Evolutionary conservation across 129 eudicot genomes (phyloP).

Genomic region (Mikania micrantha): DNA sequence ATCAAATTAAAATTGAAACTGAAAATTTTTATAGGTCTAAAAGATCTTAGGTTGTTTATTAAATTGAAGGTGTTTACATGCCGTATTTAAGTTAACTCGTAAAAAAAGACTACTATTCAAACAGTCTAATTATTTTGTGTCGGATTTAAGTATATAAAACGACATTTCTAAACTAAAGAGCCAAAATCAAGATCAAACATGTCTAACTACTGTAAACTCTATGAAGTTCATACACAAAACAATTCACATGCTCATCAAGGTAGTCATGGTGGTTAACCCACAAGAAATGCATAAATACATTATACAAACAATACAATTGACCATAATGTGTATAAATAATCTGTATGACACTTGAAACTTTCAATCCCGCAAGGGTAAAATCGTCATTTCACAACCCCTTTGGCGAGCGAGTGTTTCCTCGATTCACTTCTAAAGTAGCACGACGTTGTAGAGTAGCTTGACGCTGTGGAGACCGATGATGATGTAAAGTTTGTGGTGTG

Average conservation of each 20-base stretch:
- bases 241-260: slow-evolving; percentile 11
- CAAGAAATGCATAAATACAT: not conserved
- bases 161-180: not conserved
- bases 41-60: no score
- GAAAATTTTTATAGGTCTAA: no score
- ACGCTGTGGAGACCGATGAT: slow-evolving; percentile 35
- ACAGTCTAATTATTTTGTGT: no score
- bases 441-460: not conserved
- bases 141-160: not conserved
- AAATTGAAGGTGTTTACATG: no score
- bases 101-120: no score
- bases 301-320: slow-evolving; percentile 1
- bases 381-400: slow-evolving; percentile 19
- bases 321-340: not conserved
- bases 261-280: not conserved
- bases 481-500: slow-evolving; percentile 16
- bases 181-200: slow-evolving; percentile 1
- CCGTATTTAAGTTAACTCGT: no score
- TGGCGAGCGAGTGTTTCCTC: slow-evolving; percentile 20
- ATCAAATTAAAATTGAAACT: no score
- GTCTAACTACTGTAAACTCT: not conserved
- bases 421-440: slow-evolving; percentile 20
- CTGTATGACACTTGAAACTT: not conserved
- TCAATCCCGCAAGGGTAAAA: not conserved
- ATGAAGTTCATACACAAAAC: not conserved